Conservation (phyloP, 768 basidiomycete species). For the Coprinopsis marcescibilis region DNA sequence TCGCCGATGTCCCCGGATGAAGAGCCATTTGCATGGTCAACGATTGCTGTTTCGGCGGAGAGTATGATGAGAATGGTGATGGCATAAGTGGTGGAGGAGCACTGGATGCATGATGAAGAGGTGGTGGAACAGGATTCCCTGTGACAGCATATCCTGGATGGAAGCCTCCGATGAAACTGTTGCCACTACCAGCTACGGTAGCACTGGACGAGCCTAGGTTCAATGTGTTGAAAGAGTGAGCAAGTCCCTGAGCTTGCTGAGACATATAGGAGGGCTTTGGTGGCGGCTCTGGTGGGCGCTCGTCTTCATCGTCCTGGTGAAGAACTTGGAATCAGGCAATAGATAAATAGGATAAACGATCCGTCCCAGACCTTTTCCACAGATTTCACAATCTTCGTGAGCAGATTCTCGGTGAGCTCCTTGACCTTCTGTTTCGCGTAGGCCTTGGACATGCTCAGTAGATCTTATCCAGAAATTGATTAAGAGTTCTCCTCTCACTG, state of each 20-base stretch:
- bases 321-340: not conserved
- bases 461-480: not conserved
- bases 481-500: too few relatives aligned
- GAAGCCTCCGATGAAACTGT: slow-evolving; percentile 52
- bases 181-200: not conserved
- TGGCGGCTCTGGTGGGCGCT: slow-evolving; percentile 17
- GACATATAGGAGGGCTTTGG: slow-evolving; percentile 8
- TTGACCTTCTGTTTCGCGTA: slow-evolving; percentile 8
- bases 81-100: slow-evolving; percentile 30
- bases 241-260: slow-evolving; percentile 13
- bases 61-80: slow-evolving; percentile 23
- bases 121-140: slow-evolving; percentile 5
- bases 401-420: slow-evolving; percentile 14
- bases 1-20: slow-evolving; percentile 15
- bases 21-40: slow-evolving; percentile 37
- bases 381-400: slow-evolving; percentile 19
- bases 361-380: slow-evolving; percentile 10
- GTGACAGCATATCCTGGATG: slow-evolving; percentile 19
- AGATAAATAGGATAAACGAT: not conserved
- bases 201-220: slow-evolving; percentile 14
- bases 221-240: slow-evolving; percentile 23
- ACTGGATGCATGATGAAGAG: slow-evolving; percentile 14
- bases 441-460: slow-evolving; percentile 1
- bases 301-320: slow-evolving; percentile 10
- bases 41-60: slow-evolving; percentile 26